These are phyloP conservation scores for Endogone sp. DNA, from an alignment of 192 early-diverging fungal species.

Conservation along the genomic window DNA sequence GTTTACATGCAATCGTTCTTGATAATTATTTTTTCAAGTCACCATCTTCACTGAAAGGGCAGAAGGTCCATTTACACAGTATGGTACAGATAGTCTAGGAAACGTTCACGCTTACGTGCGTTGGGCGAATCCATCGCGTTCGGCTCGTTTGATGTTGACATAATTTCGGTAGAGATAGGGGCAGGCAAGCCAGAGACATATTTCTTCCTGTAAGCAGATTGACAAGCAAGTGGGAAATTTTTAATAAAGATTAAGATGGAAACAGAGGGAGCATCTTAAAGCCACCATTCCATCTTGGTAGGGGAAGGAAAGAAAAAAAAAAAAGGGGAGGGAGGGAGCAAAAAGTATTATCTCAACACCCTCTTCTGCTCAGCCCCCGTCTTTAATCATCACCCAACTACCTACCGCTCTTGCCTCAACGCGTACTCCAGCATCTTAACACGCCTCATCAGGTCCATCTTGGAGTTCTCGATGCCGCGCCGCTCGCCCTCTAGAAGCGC, in stretches of 20 bases:
- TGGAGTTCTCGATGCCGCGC: constrained; percentile 68
- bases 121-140: constrained; percentile 20
- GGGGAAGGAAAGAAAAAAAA: too few relatives aligned
- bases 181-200: background rate
- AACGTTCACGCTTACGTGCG: constrained; percentile 14
- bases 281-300: too few relatives aligned
- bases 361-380: too few relatives aligned
- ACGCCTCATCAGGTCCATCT: constrained; percentile 68
- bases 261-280: background rate
- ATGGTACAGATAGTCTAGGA: too few relatives aligned
- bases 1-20: too few relatives aligned
- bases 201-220: background rate
- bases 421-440: constrained; percentile 88
- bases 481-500: constrained; percentile 76
- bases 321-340: too few relatives aligned
- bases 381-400: too few relatives aligned
- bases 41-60: too few relatives aligned
- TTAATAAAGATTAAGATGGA: background rate
- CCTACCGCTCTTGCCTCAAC: constrained; percentile 68
- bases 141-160: background rate
- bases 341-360: too few relatives aligned
- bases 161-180: background rate
- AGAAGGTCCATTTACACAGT: too few relatives aligned
- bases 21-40: too few relatives aligned
- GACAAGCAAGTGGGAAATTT: background rate